These are phyloP conservation scores for Fusarium verticillioides DNA, from an alignment of 2,329 filamentous ascomycete species.

Conservation along the genomic window DNA sequence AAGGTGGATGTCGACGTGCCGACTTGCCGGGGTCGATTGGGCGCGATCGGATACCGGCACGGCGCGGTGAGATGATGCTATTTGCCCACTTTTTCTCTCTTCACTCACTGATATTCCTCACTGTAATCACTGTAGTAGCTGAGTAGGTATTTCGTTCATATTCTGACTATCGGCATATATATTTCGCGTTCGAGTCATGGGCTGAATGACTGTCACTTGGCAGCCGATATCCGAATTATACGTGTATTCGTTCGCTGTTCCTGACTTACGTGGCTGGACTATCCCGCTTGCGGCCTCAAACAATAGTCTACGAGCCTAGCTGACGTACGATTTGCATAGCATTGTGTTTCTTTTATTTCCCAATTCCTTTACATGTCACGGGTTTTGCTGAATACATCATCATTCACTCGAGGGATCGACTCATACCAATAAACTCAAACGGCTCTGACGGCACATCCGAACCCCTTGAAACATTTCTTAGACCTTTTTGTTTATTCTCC, in stretches of 20 bases:
- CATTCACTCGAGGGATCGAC: conserved; percentile 6
- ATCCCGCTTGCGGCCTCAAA: background rate
- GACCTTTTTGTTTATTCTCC: conserved; percentile 2
- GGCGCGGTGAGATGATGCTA: conserved; percentile 47
- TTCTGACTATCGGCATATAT: conserved; percentile 19
- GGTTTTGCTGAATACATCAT: background rate
- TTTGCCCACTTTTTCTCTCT: conserved; percentile 32
- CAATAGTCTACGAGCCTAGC: background rate
- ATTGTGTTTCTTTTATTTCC: background rate
- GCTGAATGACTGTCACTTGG: background rate
- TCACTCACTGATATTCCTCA: background rate
- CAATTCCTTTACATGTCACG: background rate
- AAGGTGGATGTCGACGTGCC: conserved; percentile 44
- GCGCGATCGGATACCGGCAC: conserved; percentile 46
- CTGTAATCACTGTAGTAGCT: background rate
- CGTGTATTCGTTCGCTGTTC: background rate
- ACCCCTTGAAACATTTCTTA: conserved; percentile 13
- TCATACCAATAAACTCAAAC: conserved; percentile 6
- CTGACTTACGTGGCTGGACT: conserved; percentile 6
- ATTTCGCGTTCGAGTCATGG: conserved; percentile 24
- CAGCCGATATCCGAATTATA: conserved; percentile 27
- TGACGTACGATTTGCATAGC: conserved; percentile 18
- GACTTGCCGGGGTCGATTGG: conserved; percentile 47
- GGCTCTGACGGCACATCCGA: conserved; percentile 34
- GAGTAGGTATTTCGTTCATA: background rate